These are phyloP conservation scores for Arthroderma sp. DNA, from an alignment of 2,329 filamentous ascomycete species.

Conservation along the genomic window DNA sequence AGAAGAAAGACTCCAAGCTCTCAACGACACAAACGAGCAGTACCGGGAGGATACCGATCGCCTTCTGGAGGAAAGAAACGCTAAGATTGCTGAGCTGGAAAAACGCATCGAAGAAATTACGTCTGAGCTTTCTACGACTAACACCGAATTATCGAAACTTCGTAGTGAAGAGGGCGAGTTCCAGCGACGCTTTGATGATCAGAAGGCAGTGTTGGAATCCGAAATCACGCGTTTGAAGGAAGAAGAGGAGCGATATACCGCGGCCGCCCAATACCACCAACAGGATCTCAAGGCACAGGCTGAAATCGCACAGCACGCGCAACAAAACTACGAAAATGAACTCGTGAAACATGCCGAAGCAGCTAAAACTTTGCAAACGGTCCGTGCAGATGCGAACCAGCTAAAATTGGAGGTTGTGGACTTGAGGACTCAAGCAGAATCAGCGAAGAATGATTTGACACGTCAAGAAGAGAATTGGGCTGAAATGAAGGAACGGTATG, in stretches of 20 bases:
- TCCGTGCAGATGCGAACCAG: constrained; percentile 69
- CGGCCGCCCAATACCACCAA: constrained; percentile 72
- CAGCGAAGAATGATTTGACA: constrained; percentile 61
- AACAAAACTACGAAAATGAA: constrained; percentile 91
- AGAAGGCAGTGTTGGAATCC: constrained; percentile 64
- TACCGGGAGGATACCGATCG: constrained; percentile 77
- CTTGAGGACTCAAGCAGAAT: constrained; percentile 69
- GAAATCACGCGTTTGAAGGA: constrained; percentile 74
- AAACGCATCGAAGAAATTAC: constrained; percentile 75
- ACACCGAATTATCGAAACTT: constrained; percentile 66
- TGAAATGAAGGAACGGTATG: constrained; percentile 65
- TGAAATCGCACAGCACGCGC: constrained; percentile 81
- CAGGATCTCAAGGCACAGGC: constrained; percentile 87
- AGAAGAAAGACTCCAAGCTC: constrained; percentile 72
- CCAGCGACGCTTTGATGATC: constrained; percentile 58
- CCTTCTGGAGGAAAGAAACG: constrained; percentile 62
- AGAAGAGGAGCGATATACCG: constrained; percentile 64
- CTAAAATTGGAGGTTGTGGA: constrained; percentile 66
- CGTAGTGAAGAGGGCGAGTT: constrained; percentile 70
- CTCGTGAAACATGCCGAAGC: constrained; percentile 91
- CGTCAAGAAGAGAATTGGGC: constrained; percentile 83
- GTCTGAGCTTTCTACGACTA: constrained; percentile 66
- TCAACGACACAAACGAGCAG: constrained; percentile 69
- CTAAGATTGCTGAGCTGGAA: constrained; percentile 65
- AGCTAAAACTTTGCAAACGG: constrained; percentile 66